Conservation (phyloP, 306 rosid species). For the Sindora glabra region DNA sequence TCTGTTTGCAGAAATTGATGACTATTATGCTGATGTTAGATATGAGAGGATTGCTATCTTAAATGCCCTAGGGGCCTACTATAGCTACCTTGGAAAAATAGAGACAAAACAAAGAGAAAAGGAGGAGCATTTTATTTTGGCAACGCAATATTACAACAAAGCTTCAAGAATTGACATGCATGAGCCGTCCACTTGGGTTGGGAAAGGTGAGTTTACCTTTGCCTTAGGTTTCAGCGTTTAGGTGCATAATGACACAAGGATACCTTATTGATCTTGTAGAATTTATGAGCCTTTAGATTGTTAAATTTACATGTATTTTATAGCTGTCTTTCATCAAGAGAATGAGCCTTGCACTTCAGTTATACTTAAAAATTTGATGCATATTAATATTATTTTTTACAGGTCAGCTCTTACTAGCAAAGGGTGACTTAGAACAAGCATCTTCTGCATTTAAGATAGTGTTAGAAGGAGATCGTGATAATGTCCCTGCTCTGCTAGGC, state of each 20-base stretch:
- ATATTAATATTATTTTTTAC: too few species aligned
- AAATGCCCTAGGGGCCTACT: slow-evolving; percentile 93
- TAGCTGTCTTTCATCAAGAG: slow-evolving; percentile 12
- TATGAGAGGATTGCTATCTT: slow-evolving; percentile 97
- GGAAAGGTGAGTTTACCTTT: slow-evolving; percentile 63
- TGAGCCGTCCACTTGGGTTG: slow-evolving; percentile 98
- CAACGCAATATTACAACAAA: slow-evolving; percentile 94
- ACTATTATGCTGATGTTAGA: slow-evolving; percentile 91
- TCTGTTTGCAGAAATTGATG: slow-evolving; percentile 79
- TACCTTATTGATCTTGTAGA: slow-evolving; percentile 2
- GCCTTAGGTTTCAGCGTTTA: too few species aligned
- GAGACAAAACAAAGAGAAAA: slow-evolving; percentile 97
- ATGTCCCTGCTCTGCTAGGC: slow-evolving; percentile 95
- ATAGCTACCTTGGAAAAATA: slow-evolving; percentile 91
- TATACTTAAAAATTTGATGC: slow-evolving; percentile 10
- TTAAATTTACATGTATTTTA: neutral
- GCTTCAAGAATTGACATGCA: slow-evolving; percentile 96
- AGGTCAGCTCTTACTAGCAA: slow-evolving; percentile 97
- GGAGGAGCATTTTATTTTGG: slow-evolving; percentile 94
- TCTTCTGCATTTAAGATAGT: slow-evolving; percentile 93
- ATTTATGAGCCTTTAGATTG: neutral
- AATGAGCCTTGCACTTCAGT: slow-evolving; percentile 1
- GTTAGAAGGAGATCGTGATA: slow-evolving; percentile 85
- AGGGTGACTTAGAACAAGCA: slow-evolving; percentile 97
- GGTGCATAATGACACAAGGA: neutral